Conservation (phyloP, 179 eudicot genomes). For the Camellia oleifera region DNA sequence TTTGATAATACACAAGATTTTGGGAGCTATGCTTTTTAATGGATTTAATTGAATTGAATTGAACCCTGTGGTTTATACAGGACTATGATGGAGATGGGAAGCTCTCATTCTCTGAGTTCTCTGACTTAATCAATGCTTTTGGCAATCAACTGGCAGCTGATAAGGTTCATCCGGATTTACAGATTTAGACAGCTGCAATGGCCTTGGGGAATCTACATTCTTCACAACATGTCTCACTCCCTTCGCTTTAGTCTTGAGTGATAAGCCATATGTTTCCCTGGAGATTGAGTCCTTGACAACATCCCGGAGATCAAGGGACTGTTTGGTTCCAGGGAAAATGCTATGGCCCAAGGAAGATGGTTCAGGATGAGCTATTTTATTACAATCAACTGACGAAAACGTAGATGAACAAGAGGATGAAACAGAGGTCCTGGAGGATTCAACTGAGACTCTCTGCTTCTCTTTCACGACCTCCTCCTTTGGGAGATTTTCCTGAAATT, state of each 20-base stretch:
- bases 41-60: no score
- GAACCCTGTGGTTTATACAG: no score
- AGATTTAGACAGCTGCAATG: slow-evolving; percentile 37
- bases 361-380: slow-evolving; percentile 59
- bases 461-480: slow-evolving; percentile 44
- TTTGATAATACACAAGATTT: no score
- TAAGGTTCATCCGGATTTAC: slow-evolving; percentile 19
- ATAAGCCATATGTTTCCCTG: slow-evolving; percentile 52
- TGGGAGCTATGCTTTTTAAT: no score
- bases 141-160: no score
- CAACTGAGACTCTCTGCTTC: slow-evolving; percentile 58
- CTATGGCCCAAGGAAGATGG: slow-evolving; percentile 49
- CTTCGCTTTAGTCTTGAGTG: slow-evolving; percentile 53
- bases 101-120: no score
- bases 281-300: slow-evolving; percentile 83
- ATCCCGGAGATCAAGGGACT: slow-evolving; percentile 62
- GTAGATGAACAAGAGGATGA: slow-evolving; percentile 89
- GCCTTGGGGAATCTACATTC: slow-evolving; percentile 66
- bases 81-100: no score
- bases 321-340: slow-evolving; percentile 50
- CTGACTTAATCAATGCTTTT: no score
- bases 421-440: slow-evolving; percentile 75
- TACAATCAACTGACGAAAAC: slow-evolving; percentile 78
- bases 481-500: slow-evolving; percentile 47
- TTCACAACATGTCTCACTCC: slow-evolving; percentile 30